Evolutionary conservation across 1,284 basidiomycete genomes (phyloP).

Genomic region (Baeospora myosura): DNA sequence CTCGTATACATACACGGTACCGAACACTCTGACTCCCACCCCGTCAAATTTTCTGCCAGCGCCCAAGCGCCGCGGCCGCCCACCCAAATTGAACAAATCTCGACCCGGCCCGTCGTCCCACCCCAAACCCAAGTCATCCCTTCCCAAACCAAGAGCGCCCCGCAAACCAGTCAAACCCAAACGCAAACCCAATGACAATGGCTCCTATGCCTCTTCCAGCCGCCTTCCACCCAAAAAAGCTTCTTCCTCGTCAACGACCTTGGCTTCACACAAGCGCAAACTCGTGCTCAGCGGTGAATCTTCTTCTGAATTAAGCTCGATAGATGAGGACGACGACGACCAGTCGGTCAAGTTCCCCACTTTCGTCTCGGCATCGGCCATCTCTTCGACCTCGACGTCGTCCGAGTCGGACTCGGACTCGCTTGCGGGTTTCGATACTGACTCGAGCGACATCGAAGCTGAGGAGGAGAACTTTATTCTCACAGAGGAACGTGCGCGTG

Average conservation of each 20-base stretch:
- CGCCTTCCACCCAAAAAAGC: slow-evolving; percentile 48
- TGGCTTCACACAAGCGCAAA: slow-evolving; percentile 11
- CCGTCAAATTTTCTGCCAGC: not conserved
- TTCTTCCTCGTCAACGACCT: slow-evolving; percentile 20
- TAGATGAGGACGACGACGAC: slow-evolving; percentile 30
- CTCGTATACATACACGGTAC: not conserved
- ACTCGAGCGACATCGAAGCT: slow-evolving; percentile 48
- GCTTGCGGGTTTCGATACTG: slow-evolving; percentile 28
- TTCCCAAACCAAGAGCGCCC: slow-evolving; percentile 1
- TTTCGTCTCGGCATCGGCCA: slow-evolving; percentile 56
- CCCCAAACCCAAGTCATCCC: not conserved
- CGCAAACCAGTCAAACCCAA: not conserved
- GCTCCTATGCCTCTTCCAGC: slow-evolving; percentile 29
- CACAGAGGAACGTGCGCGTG: slow-evolving; percentile 41
- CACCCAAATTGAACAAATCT: slow-evolving; percentile 3
- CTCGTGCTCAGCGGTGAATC: slow-evolving; percentile 19
- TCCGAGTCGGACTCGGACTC: slow-evolving; percentile 34
- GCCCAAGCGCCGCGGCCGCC: slow-evolving; percentile 1
- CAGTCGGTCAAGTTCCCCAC: slow-evolving; percentile 50
- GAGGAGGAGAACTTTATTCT: slow-evolving; percentile 60
- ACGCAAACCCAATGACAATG: not conserved
- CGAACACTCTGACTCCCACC: not conserved
- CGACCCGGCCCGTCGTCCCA: slow-evolving; percentile 7
- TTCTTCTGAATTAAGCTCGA: slow-evolving; percentile 30
- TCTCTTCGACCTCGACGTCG: slow-evolving; percentile 34